phyloP scores from a whole-genome alignment of 805 yeast genomes.

The Yarrowia sp. region DNA sequence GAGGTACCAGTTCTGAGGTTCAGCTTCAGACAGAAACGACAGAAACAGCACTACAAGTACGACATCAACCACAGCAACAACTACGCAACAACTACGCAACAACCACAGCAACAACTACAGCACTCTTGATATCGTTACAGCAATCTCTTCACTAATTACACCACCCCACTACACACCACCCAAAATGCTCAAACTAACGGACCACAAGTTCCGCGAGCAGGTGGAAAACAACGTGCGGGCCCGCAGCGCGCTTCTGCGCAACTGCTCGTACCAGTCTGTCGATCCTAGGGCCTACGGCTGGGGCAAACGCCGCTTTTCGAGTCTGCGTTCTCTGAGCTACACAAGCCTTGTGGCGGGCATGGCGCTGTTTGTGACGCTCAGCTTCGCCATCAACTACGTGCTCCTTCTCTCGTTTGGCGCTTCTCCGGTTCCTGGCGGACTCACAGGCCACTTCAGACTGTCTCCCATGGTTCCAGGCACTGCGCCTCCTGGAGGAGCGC shows the following conservation, averaged over 20 bases:
- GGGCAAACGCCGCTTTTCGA: not conserved
- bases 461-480: slow-evolving; percentile 17
- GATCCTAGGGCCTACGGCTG: slow-evolving; percentile 10
- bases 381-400: slow-evolving; percentile 16
- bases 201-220: slow-evolving; percentile 1
- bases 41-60: no score
- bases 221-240: slow-evolving; percentile 18
- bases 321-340: not conserved
- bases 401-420: not conserved
- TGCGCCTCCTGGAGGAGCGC: slow-evolving; percentile 9
- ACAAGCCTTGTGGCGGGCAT: not conserved
- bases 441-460: not conserved
- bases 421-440: slow-evolving; percentile 17
- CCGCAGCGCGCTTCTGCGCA: not conserved
- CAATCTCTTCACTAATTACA: no score
- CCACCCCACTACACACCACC: no score
- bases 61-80: no score
- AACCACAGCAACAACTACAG: no score
- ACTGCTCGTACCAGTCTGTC: slow-evolving; percentile 17
- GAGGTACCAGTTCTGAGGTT: no score
- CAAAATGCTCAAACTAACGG: slow-evolving; percentile 1
- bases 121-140: no score
- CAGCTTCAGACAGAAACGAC: no score
- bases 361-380: slow-evolving; percentile 20
- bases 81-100: no score